Conservation (phyloP, 2,329 filamentous ascomycete species). For the Aspergillus sp. region DNA sequence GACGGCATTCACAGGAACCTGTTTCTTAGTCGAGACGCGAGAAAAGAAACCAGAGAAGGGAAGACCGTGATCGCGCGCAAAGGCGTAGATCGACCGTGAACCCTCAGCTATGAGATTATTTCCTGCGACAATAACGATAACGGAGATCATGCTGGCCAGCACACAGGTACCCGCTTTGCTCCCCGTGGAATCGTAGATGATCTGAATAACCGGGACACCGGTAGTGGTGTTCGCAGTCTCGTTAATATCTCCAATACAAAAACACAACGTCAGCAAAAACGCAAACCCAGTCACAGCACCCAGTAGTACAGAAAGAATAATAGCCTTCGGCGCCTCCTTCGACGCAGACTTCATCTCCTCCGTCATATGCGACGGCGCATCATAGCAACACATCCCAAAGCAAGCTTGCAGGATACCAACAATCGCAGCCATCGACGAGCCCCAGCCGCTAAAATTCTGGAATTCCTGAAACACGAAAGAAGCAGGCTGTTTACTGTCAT, state of each 20-base stretch:
- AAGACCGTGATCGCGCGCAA: conserved; percentile 16
- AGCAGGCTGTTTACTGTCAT: conserved; percentile 48
- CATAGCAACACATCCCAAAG: conserved; percentile 49
- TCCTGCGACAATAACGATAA: conserved; percentile 39
- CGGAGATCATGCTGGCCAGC: conserved; percentile 38
- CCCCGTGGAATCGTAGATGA: conserved; percentile 43
- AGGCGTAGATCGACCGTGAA: conserved; percentile 37
- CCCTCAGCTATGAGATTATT: conserved; percentile 40
- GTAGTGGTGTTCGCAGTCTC: conserved; percentile 39
- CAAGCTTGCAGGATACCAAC: conserved; percentile 49
- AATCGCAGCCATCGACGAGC: conserved; percentile 45
- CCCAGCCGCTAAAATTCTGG: conserved; percentile 50
- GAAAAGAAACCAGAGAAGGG: conserved; percentile 41
- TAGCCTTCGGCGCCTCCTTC: conserved; percentile 45
- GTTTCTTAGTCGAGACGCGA: conserved; percentile 40
- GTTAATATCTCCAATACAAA: conserved; percentile 46
- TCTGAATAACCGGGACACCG: conserved; percentile 47
- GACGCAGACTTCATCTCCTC: conserved; percentile 50
- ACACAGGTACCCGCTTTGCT: conserved; percentile 37
- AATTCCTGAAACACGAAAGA: conserved; percentile 52
- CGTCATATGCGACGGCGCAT: conserved; percentile 48
- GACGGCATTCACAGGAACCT: conserved; percentile 47
- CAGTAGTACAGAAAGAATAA: conserved; percentile 38
- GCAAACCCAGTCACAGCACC: conserved; percentile 41
- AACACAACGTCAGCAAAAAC: conserved; percentile 43